Conservation (phyloP, 768 basidiomycete species). For the Tulasnella sp. region DNA sequence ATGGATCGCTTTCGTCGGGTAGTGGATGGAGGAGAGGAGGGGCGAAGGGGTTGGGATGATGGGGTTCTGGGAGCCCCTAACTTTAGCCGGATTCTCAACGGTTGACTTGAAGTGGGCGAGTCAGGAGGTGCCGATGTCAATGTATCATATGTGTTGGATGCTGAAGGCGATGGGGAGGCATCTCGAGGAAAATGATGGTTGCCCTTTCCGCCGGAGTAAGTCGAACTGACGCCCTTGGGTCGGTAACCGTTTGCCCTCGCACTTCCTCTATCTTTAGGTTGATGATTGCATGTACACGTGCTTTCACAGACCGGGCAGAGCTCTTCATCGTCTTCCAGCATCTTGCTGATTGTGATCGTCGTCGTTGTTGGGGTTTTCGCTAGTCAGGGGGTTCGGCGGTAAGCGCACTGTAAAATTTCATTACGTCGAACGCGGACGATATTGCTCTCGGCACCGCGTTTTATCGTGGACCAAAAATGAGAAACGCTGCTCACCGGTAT, state of each 20-base stretch:
- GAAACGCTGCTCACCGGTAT: not conserved
- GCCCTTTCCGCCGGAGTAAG: not conserved
- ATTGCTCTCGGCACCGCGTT: not conserved
- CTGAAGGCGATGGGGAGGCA: constrained; percentile 2
- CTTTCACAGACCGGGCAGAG: constrained; percentile 88
- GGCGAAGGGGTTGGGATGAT: constrained; percentile 29
- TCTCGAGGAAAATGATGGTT: not conserved
- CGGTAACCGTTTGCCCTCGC: constrained; percentile 7
- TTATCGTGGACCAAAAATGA: not conserved
- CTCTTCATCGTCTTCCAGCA: constrained; percentile 73
- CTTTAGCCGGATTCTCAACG: constrained; percentile 11
- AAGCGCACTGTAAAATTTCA: constrained; percentile 42
- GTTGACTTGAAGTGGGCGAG: not conserved
- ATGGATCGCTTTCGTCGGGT: not conserved
- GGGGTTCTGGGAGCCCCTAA: not conserved
- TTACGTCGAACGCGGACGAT: not conserved
- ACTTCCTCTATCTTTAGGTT: constrained; percentile 32
- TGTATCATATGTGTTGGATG: constrained; percentile 21
- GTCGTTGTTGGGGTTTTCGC: constrained; percentile 26
- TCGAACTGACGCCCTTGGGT: not conserved
- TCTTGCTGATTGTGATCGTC: constrained; percentile 19
- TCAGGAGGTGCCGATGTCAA: constrained; percentile 18
- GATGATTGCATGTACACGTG: constrained; percentile 57
- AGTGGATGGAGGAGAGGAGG: constrained; percentile 29
- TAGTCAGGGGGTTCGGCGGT: constrained; percentile 23